A percentile compares a stretch with the other conserved stretches of the same genome.
These are phyloP conservation scores for Dianthus caryophyllus DNA, from an alignment of 148 eudicot species.

Conservation along the genomic window DNA sequence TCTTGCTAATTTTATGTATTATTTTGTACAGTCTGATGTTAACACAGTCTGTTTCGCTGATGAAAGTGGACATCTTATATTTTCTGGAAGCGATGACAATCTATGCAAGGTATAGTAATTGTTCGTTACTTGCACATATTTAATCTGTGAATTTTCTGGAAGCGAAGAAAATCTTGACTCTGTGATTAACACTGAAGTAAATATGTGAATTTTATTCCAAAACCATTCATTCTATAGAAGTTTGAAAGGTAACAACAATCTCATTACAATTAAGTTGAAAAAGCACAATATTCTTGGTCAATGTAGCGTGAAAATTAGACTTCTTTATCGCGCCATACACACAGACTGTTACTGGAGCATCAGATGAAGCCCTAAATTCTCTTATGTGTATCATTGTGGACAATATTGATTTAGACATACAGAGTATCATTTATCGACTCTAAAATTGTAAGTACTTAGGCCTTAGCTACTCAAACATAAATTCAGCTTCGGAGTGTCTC, in stretches of 20 bases:
- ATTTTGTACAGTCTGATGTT: conserved; percentile 76
- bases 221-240: not conserved
- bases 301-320: not conserved
- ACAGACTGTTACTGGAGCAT: not conserved
- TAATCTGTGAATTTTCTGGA: too few species aligned
- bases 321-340: too few species aligned
- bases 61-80: conserved; percentile 70
- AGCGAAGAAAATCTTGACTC: not conserved
- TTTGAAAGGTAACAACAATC: not conserved
- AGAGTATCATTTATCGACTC: not conserved
- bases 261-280: not conserved
- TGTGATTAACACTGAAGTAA: not conserved
- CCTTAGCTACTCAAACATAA: not conserved
- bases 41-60: conserved; percentile 92
- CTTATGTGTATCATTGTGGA: too few species aligned
- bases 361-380: not conserved
- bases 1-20: conserved; percentile 2
- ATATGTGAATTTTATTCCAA: not conserved
- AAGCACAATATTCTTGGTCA: not conserved
- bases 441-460: not conserved
- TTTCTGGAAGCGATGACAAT: conserved; percentile 83
- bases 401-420: not conserved
- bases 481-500: not conserved
- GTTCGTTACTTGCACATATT: not conserved
- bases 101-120: conserved; percentile 62